These are phyloP conservation scores for Ceratocystis huliohia DNA, from an alignment of 2,329 filamentous ascomycete species.

Conservation along the genomic window DNA sequence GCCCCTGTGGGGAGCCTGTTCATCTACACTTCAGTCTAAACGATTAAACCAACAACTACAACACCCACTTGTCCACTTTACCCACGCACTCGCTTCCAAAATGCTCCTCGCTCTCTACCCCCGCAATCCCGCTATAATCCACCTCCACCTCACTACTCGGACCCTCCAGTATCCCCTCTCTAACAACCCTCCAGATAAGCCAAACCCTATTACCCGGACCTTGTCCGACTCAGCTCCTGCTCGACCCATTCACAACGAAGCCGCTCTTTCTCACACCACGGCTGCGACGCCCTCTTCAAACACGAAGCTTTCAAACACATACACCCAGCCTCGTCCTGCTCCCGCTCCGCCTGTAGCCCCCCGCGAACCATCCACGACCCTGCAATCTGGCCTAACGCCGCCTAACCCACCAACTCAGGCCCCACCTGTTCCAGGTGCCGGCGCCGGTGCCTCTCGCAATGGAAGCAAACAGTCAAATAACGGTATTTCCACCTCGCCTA, in stretches of 20 bases:
- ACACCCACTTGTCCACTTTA: no score
- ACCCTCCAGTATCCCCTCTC: conserved; percentile 30
- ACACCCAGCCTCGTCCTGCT: conserved; percentile 19
- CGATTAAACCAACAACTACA: not conserved
- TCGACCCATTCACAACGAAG: conserved; percentile 1
- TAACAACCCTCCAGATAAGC: conserved; percentile 47
- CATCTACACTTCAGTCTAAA: no score
- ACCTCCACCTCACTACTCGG: not conserved
- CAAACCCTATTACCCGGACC: conserved; percentile 12
- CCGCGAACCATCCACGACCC: conserved; percentile 18
- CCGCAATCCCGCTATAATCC: not conserved
- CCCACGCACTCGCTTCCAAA: not conserved
- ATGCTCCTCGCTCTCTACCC: not conserved
- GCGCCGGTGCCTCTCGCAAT: conserved; percentile 12
- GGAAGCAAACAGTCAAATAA: conserved; percentile 18
- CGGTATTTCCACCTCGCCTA: conserved; percentile 40
- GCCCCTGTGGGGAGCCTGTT: not conserved
- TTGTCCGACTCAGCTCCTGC: conserved; percentile 11
- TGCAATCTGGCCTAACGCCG: conserved; percentile 10
- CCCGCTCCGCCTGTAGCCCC: conserved; percentile 17
- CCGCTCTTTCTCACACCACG: not conserved
- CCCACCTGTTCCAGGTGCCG: conserved; percentile 19
- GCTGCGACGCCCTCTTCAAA: not conserved
- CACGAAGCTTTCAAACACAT: conserved; percentile 16
- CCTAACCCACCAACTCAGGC: conserved; percentile 14